phyloP scores from a whole-genome alignment of 202 grass and related monocot species.

The Zoysia matrella region DNA sequence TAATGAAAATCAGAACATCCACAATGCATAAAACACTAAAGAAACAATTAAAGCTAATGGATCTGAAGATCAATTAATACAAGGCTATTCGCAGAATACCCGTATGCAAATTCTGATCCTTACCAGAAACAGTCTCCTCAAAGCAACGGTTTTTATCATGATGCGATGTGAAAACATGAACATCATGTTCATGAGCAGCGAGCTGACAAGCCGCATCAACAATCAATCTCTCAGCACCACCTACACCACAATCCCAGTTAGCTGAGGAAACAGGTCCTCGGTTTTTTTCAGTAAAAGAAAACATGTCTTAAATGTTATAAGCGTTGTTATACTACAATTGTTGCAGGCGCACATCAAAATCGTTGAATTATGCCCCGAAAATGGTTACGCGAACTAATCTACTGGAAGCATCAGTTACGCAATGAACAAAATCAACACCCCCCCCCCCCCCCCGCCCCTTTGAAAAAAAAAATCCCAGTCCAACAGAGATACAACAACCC shows the following conservation, averaged over 20 bases:
- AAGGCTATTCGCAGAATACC: neutral
- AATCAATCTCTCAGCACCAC: constrained; percentile 94
- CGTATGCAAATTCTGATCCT: constrained; percentile 12
- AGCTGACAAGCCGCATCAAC: constrained; percentile 92
- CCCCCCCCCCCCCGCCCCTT: too few species aligned
- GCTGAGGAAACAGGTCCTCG: neutral
- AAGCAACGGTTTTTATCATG: constrained; percentile 93
- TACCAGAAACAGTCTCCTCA: constrained; percentile 93
- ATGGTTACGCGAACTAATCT: too few species aligned
- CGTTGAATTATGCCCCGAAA: too few species aligned
- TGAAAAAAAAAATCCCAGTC: too few species aligned
- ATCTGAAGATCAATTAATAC: neutral
- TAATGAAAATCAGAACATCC: neutral
- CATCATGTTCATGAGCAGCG: constrained; percentile 68
- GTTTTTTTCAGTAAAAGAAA: neutral
- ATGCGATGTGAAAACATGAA: constrained; percentile 92
- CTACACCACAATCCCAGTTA: constrained; percentile 31
- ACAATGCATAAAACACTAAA: neutral
- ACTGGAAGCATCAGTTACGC: too few species aligned
- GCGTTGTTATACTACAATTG: too few species aligned
- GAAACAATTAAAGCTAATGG: neutral
- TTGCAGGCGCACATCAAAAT: too few species aligned
- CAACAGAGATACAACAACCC: too few species aligned
- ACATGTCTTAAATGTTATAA: too few species aligned
- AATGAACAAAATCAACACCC: too few species aligned